Evolutionary conservation across 257 asterid genomes (phyloP).

Genomic region (Datura wrightii): DNA sequence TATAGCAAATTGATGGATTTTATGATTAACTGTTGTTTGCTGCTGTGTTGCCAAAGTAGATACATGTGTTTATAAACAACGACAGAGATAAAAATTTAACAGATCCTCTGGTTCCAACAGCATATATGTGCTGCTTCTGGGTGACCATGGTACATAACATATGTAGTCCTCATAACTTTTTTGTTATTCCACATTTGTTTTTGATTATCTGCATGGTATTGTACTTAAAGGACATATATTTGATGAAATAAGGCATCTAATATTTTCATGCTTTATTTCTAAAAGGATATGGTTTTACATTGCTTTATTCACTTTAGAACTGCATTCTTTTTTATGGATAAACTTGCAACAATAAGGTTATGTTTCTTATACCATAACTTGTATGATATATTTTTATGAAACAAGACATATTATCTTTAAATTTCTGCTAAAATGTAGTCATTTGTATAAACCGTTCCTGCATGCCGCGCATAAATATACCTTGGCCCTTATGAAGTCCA

Average conservation of each 20-base stretch:
- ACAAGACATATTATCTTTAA: not conserved
- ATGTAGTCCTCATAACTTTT: not conserved
- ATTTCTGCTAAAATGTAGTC: not conserved
- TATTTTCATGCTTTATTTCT: not conserved
- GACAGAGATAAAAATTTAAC: not conserved
- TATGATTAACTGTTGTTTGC: not conserved
- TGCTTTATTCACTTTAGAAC: slow-evolving; percentile 8
- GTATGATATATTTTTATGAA: not conserved
- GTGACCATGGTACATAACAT: not conserved
- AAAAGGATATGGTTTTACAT: not conserved
- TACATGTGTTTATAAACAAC: not conserved
- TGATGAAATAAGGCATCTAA: not conserved
- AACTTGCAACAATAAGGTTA: slow-evolving; percentile 6
- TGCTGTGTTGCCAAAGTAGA: slow-evolving; percentile 15
- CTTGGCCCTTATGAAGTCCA: not conserved
- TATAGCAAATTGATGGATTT: not conserved
- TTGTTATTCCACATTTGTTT: not conserved
- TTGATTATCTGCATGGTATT: not conserved
- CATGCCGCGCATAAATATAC: not conserved
- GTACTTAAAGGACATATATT: not conserved
- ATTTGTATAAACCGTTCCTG: not conserved
- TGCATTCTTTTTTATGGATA: not conserved
- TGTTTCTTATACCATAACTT: not conserved
- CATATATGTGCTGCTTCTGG: not conserved
- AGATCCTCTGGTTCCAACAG: not conserved